phyloP scores from a whole-genome alignment of 108 stramenopile genomes.

The Seminavis robusta region DNA sequence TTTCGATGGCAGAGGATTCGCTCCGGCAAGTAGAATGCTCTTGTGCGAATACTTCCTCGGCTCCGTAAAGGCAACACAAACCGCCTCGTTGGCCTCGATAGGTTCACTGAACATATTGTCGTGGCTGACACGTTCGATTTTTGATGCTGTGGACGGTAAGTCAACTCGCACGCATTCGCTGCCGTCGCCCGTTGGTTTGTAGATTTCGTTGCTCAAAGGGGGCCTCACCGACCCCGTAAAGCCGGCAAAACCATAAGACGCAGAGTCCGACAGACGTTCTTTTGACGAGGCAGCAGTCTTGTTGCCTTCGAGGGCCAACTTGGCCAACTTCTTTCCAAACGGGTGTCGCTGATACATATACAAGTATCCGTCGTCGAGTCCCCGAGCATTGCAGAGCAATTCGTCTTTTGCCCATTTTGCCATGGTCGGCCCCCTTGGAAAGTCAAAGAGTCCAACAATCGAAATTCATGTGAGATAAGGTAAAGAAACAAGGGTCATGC shows the following conservation, averaged over 20 bases:
- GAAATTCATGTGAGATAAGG: no score
- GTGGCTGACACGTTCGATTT: slow-evolving; percentile 41
- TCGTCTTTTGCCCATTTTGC: slow-evolving; percentile 81
- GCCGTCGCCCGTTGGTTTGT: slow-evolving; percentile 50
- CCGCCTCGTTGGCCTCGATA: slow-evolving; percentile 55
- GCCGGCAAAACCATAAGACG: slow-evolving; percentile 44
- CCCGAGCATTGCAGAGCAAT: slow-evolving; percentile 71
- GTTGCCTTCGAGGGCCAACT: slow-evolving; percentile 30
- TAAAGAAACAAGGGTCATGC: no score
- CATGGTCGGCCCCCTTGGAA: slow-evolving; percentile 65
- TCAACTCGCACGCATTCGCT: slow-evolving; percentile 44
- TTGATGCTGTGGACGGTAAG: slow-evolving; percentile 44
- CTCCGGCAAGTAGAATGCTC: slow-evolving; percentile 67
- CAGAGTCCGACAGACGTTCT: slow-evolving; percentile 41
- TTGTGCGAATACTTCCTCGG: slow-evolving; percentile 68
- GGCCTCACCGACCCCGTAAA: slow-evolving; percentile 70
- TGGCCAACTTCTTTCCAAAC: slow-evolving; percentile 47
- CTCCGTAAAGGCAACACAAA: slow-evolving; percentile 81
- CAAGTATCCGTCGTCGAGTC: slow-evolving; percentile 86
- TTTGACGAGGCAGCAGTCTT: slow-evolving; percentile 49
- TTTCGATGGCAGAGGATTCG: slow-evolving; percentile 45
- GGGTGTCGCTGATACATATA: slow-evolving; percentile 66
- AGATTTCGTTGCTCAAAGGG: slow-evolving; percentile 74
- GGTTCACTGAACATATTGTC: slow-evolving; percentile 50
- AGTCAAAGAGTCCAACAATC: no score